Evolutionary conservation across 1,284 basidiomycete species (phyloP).

Genomic region (Fomes fomentarius): DNA sequence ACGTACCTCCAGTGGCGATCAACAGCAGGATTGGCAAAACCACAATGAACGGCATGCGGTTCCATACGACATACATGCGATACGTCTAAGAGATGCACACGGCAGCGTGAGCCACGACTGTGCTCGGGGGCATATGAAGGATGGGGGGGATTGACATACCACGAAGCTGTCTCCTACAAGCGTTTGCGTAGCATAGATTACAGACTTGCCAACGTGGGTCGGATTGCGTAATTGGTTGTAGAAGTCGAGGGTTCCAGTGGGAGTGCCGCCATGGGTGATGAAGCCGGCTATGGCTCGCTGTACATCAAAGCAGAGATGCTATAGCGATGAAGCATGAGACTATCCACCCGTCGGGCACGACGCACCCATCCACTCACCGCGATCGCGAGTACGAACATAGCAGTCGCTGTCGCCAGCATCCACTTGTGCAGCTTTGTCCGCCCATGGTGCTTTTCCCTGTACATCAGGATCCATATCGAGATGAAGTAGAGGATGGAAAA

Average conservation of each 20-base stretch:
- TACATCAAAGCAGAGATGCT: slow-evolving; percentile 16
- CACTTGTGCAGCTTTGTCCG: slow-evolving; percentile 3
- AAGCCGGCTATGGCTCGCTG: slow-evolving; percentile 12
- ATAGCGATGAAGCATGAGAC: not conserved
- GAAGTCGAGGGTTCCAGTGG: slow-evolving; percentile 6
- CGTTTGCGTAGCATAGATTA: slow-evolving; percentile 14
- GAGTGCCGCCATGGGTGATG: slow-evolving; percentile 3
- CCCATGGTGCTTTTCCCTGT: slow-evolving; percentile 3
- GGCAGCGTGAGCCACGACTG: too few species aligned
- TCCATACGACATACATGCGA: slow-evolving; percentile 14
- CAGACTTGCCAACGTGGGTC: slow-evolving; percentile 9
- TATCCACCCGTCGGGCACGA: too few species aligned
- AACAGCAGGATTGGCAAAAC: slow-evolving; percentile 8
- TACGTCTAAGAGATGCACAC: slow-evolving; percentile 1
- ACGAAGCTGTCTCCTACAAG: slow-evolving; percentile 18
- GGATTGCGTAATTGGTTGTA: slow-evolving; percentile 1
- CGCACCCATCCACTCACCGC: too few species aligned
- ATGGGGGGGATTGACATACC: not conserved
- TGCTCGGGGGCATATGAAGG: not conserved
- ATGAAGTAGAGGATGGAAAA: slow-evolving; percentile 18
- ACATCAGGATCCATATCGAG: slow-evolving; percentile 20
- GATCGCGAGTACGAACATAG: slow-evolving; percentile 15
- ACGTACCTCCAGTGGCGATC: slow-evolving; percentile 3
- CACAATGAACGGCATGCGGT: slow-evolving; percentile 1
- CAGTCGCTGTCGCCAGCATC: slow-evolving; percentile 16